Evolutionary conservation across 768 basidiomycete genomes (phyloP).

Genomic region (Neoboletus brunneissimus): DNA sequence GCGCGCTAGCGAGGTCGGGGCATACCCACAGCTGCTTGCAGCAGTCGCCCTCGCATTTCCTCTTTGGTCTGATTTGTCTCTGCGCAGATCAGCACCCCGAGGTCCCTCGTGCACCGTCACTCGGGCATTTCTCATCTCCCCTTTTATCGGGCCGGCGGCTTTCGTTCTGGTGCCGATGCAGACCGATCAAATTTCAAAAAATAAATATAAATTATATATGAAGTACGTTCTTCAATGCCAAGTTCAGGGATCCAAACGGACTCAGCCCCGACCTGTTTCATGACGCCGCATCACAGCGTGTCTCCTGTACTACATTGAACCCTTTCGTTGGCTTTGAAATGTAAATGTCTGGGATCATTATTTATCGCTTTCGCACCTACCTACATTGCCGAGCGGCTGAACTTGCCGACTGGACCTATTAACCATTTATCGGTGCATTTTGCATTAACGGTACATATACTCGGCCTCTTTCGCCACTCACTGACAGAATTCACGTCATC

Average conservation of each 20-base stretch:
- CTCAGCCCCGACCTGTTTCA: slow-evolving; percentile 1
- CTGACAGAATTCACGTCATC: slow-evolving; percentile 4
- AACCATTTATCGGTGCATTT: not conserved
- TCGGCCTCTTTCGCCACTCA: slow-evolving; percentile 17
- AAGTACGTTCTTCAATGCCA: not conserved
- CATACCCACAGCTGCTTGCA: not conserved
- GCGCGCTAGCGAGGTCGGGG: slow-evolving; percentile 5
- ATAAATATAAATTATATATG: slow-evolving; percentile 5
- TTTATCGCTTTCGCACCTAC: not conserved
- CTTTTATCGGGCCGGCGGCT: slow-evolving; percentile 36
- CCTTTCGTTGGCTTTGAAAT: not conserved
- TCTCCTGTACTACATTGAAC: not conserved
- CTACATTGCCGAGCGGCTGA: not conserved
- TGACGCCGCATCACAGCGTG: not conserved
- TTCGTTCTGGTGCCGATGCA: slow-evolving; percentile 28
- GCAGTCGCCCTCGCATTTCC: slow-evolving; percentile 4
- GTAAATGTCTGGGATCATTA: not conserved
- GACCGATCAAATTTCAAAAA: slow-evolving; percentile 14
- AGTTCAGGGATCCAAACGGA: slow-evolving; percentile 1
- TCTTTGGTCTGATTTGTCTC: slow-evolving; percentile 18
- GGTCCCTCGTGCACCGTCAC: slow-evolving; percentile 11
- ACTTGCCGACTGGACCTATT: not conserved
- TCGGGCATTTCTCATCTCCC: slow-evolving; percentile 18
- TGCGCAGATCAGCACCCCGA: slow-evolving; percentile 25
- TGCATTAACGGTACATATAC: slow-evolving; percentile 10